A percentile compares a stretch with the other conserved stretches of the same genome.
Conservation (phyloP, 2,329 filamentous ascomycete genomes). For the Alternaria longipes region DNA sequence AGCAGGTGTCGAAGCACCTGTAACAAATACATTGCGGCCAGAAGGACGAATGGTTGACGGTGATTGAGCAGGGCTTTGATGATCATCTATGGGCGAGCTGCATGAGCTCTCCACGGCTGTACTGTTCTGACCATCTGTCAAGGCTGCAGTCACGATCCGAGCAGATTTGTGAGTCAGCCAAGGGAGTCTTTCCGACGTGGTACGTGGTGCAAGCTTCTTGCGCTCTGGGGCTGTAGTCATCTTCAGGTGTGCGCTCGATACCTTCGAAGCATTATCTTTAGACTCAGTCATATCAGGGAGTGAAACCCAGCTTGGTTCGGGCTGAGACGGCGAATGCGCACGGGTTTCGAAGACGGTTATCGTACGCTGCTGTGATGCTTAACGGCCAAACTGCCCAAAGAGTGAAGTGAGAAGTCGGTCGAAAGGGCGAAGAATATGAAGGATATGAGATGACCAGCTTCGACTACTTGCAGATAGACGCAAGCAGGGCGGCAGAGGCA, state of each 20-base stretch:
- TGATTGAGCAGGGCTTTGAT: constrained; percentile 9
- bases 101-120: constrained; percentile 5
- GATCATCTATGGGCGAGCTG: constrained; percentile 8
- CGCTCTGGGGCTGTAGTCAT: background rate
- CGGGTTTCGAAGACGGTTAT: background rate
- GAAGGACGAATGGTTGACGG: constrained; percentile 13
- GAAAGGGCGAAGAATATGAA: constrained; percentile 3
- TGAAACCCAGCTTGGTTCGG: background rate
- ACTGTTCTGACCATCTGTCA: constrained; percentile 3
- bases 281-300: constrained; percentile 6
- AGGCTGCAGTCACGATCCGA: constrained; percentile 5
- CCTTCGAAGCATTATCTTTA: constrained; percentile 2
- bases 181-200: constrained; percentile 34
- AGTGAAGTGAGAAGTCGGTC: background rate
- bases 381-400: background rate
- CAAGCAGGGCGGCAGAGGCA: background rate
- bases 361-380: background rate
- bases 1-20: constrained; percentile 2
- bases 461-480: constrained; percentile 3
- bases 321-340: background rate
- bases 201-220: constrained; percentile 23
- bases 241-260: background rate
- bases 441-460: constrained; percentile 24
- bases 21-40: constrained; percentile 11
- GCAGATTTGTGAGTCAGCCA: constrained; percentile 43